A percentile compares a stretch with the other conserved stretches of the same genome.
Evolutionary conservation across 352 stramenopile genomes (phyloP).

Genomic region (Pythium monospermum): DNA sequence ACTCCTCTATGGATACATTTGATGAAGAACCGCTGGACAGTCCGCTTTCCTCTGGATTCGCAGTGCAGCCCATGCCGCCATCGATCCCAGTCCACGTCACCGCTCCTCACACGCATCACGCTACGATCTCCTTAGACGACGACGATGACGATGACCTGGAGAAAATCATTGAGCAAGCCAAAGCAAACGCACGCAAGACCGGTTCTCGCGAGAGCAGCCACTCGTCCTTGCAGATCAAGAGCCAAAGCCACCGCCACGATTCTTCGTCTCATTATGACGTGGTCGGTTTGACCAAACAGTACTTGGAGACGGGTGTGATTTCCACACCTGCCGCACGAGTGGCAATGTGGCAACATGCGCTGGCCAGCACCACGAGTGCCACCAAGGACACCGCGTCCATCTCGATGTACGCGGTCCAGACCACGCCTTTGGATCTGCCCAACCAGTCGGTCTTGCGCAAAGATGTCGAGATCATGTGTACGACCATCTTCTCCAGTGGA

Average conservation of each 20-base stretch:
- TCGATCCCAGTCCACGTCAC: constrained; percentile 17
- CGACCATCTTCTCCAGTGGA: constrained; percentile 52
- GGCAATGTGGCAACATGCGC: constrained; percentile 48
- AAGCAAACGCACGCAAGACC: constrained; percentile 33
- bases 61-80: constrained; percentile 11
- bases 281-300: constrained; percentile 23
- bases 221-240: constrained; percentile 62
- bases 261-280: constrained; percentile 24
- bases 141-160: constrained; percentile 58
- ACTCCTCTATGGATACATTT: too few relatives aligned
- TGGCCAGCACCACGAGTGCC: constrained; percentile 32
- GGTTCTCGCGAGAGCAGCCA: constrained; percentile 52
- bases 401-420: constrained; percentile 71
- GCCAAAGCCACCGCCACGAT: constrained; percentile 24
- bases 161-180: constrained; percentile 39
- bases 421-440: constrained; percentile 47
- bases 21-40: constrained; percentile 19
- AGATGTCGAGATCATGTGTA: constrained; percentile 63
- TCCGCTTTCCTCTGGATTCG: background rate
- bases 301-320: constrained; percentile 33
- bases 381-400: constrained; percentile 28
- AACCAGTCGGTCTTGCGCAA: constrained; percentile 54
- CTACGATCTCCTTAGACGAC: constrained; percentile 35
- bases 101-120: background rate
- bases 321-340: constrained; percentile 33